Percentiles rank a stretch among this genome's conserved stretches.
Conservation (phyloP, 331 rosid species). For the Malus hybrid region DNA sequence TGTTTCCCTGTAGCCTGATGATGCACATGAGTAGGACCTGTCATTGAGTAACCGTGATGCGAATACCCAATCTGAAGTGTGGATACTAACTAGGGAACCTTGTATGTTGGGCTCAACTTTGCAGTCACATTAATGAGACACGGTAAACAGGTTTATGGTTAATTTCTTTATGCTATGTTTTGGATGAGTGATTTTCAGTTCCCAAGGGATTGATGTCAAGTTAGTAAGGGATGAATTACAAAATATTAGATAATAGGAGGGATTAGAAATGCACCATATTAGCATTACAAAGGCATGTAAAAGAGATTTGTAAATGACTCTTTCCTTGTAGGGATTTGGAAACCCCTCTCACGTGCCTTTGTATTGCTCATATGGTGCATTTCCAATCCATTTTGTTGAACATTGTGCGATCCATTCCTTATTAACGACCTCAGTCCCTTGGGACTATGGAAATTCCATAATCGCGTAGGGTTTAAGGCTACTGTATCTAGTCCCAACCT, state of each 20-base stretch:
- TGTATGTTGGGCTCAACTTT: slow-evolving; percentile 27
- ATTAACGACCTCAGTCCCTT: background rate
- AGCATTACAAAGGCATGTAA: background rate
- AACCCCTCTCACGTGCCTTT: background rate
- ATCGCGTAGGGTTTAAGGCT: slow-evolving; percentile 8
- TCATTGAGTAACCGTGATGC: slow-evolving; percentile 31
- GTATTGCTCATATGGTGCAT: background rate
- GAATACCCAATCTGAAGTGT: slow-evolving; percentile 18
- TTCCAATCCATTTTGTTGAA: background rate
- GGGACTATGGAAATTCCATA: background rate
- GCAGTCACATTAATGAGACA: slow-evolving; percentile 21
- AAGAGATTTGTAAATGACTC: background rate
- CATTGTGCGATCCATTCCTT: background rate
- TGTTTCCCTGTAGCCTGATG: background rate
- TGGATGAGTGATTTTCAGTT: background rate
- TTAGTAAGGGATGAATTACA: background rate
- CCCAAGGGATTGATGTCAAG: background rate
- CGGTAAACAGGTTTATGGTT: slow-evolving; percentile 38
- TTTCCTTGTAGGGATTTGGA: background rate
- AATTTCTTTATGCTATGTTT: background rate
- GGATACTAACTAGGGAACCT: slow-evolving; percentile 21
- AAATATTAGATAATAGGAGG: background rate
- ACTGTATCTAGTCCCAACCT: slow-evolving; percentile 15
- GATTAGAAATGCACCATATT: background rate
- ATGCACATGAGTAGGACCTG: slow-evolving; percentile 38